Conservation (phyloP, 306 rosid species). For the Cucurbita ficifolia region DNA sequence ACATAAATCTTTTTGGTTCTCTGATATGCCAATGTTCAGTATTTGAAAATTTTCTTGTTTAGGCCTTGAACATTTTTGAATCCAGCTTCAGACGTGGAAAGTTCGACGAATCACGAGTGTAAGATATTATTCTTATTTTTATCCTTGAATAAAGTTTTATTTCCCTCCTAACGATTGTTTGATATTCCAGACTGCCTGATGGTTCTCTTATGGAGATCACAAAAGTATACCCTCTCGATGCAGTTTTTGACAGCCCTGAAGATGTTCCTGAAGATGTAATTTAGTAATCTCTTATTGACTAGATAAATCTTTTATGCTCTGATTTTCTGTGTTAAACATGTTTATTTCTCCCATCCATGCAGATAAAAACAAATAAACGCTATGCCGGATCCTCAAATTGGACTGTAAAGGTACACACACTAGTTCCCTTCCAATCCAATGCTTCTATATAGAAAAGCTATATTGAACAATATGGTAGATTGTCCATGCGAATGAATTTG, state of each 20-base stretch:
- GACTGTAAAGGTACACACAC: conserved; percentile 64
- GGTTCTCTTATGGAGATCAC: conserved; percentile 86
- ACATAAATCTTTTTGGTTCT: background rate
- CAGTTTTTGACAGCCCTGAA: conserved; percentile 69
- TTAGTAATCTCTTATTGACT: background rate
- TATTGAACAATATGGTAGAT: background rate
- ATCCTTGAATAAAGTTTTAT: background rate
- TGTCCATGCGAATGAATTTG: background rate
- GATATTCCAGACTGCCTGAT: conserved; percentile 56
- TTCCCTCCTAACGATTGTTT: conserved; percentile 11
- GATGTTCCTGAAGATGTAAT: conserved; percentile 96
- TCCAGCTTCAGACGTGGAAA: conserved; percentile 89
- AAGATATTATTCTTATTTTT: background rate
- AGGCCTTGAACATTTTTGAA: conserved; percentile 94
- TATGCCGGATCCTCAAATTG: conserved; percentile 80
- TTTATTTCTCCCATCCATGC: conserved; percentile 4
- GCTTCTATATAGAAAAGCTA: background rate
- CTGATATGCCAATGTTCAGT: background rate
- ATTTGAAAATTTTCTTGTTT: conserved; percentile 3
- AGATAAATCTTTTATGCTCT: background rate
- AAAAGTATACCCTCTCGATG: conserved; percentile 88
- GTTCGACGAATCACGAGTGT: conserved; percentile 81
- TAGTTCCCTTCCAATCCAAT: background rate
- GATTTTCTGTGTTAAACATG: background rate
- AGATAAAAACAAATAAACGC: conserved; percentile 83